Conservation (phyloP, 352 stramenopile genomes). For the Phytopythium delawarense region DNA sequence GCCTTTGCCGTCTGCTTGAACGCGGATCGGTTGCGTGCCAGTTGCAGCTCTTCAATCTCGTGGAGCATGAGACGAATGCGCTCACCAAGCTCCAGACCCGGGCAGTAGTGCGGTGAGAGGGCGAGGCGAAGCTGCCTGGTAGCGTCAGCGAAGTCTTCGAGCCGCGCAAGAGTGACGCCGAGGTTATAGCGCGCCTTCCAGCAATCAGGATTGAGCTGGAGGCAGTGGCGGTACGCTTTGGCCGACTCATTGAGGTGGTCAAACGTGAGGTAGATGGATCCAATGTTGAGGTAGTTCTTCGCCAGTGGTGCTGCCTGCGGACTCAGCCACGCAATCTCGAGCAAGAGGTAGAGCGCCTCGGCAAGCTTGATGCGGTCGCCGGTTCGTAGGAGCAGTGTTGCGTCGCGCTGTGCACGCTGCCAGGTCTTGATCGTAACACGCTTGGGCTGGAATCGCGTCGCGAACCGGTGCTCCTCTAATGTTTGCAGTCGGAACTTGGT, state of each 20-base stretch:
- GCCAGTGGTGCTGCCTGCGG: slow-evolving; percentile 27
- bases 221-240: slow-evolving; percentile 41
- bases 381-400: slow-evolving; percentile 20
- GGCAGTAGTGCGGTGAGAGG: neutral
- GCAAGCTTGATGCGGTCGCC: slow-evolving; percentile 27
- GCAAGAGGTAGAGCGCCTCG: slow-evolving; percentile 50
- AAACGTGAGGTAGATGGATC: slow-evolving; percentile 52
- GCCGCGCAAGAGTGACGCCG: slow-evolving; percentile 35
- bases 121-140: slow-evolving; percentile 37
- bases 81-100: slow-evolving; percentile 5
- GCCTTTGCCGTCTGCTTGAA: slow-evolving; percentile 29
- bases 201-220: slow-evolving; percentile 24
- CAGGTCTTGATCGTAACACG: slow-evolving; percentile 39
- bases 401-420: slow-evolving; percentile 22
- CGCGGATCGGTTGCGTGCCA: slow-evolving; percentile 23
- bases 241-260: slow-evolving; percentile 46
- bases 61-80: slow-evolving; percentile 30
- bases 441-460: slow-evolving; percentile 48
- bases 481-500: slow-evolving; percentile 37
- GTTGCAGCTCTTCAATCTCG: slow-evolving; percentile 41
- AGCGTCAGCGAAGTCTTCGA: slow-evolving; percentile 42
- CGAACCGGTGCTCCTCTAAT: slow-evolving; percentile 48
- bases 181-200: slow-evolving; percentile 57
- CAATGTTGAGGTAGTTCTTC: slow-evolving; percentile 41
- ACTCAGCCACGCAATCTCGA: slow-evolving; percentile 47